Percentiles rank a stretch among this genome's conserved stretches.
Conservation (phyloP, 345 rosid genomes). For the Mangifera indica region DNA sequence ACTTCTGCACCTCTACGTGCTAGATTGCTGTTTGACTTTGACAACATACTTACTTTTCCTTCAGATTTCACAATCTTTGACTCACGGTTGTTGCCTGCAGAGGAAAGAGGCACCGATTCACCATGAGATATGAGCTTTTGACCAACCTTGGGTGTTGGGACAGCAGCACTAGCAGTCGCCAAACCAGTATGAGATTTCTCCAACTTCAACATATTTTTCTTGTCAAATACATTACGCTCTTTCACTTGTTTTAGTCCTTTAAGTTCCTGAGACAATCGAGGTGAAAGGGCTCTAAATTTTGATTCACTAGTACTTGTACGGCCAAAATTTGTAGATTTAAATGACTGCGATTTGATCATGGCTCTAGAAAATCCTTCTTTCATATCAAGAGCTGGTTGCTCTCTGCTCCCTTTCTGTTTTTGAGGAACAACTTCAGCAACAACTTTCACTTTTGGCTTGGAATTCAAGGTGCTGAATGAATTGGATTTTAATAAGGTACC, state of each 20-base stretch:
- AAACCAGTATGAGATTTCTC: conserved; percentile 33
- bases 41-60: conserved; percentile 52
- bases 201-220: conserved; percentile 39
- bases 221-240: conserved; percentile 48
- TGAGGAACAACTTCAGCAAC: conserved; percentile 59
- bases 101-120: conserved; percentile 39
- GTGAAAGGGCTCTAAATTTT: conserved; percentile 48
- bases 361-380: conserved; percentile 56
- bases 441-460: conserved; percentile 64
- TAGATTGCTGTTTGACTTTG: conserved; percentile 52
- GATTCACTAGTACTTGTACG: conserved; percentile 51
- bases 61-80: conserved; percentile 51
- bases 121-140: conserved; percentile 55
- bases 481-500: conserved; percentile 72
- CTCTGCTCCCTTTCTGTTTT: conserved; percentile 53
- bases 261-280: conserved; percentile 52
- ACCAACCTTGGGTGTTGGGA: conserved; percentile 43
- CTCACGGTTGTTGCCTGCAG: conserved; percentile 52
- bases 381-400: conserved; percentile 39
- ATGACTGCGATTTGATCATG: conserved; percentile 69
- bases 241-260: conserved; percentile 59
- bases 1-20: conserved; percentile 51
- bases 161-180: conserved; percentile 34
- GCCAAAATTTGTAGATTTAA: conserved; percentile 50
- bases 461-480: conserved; percentile 58